A percentile compares a stretch with the other conserved stretches of the same genome.
Evolutionary conservation across 1,284 basidiomycete species (phyloP).

Genomic region (Irpex rosettiformis): DNA sequence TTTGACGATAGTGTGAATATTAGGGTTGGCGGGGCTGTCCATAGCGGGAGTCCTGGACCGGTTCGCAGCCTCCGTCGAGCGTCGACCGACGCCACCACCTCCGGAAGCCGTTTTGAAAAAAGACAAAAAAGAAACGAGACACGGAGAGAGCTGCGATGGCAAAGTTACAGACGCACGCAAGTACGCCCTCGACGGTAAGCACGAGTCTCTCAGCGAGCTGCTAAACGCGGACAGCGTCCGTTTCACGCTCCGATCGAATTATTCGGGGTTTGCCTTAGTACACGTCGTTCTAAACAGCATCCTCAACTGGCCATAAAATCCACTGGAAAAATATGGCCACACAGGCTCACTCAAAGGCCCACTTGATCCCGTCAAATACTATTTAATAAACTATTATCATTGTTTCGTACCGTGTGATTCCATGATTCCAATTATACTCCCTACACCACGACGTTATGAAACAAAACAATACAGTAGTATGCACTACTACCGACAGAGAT

Average conservation of each 20-base stretch:
- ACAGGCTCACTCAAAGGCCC: too few relatives aligned
- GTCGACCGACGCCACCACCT: constrained; percentile 67
- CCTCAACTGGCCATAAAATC: background rate
- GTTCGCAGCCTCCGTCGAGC: constrained; percentile 76
- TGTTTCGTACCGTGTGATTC: background rate
- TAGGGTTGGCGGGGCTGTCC: constrained; percentile 62
- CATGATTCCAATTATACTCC: constrained; percentile 8
- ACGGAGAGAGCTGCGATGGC: constrained; percentile 24
- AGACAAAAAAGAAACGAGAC: constrained; percentile 28
- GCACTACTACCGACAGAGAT: constrained; percentile 8
- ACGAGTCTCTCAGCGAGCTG: constrained; percentile 21
- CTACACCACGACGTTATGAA: constrained; percentile 5
- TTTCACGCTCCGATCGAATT: constrained; percentile 26
- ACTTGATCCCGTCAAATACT: too few relatives aligned
- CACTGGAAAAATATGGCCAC: too few relatives aligned
- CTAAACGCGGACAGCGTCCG: constrained; percentile 19
- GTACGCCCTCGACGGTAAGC: constrained; percentile 32
- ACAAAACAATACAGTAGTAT: constrained; percentile 2
- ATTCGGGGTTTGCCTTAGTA: background rate
- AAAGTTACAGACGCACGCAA: constrained; percentile 29
- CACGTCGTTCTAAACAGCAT: background rate
- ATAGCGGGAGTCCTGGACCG: constrained; percentile 53
- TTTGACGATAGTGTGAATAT: constrained; percentile 75
- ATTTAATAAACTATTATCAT: too few relatives aligned
- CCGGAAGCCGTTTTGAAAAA: constrained; percentile 70